phyloP scores from a whole-genome alignment of 345 rosid genomes.

The Corymbia maculata region DNA sequence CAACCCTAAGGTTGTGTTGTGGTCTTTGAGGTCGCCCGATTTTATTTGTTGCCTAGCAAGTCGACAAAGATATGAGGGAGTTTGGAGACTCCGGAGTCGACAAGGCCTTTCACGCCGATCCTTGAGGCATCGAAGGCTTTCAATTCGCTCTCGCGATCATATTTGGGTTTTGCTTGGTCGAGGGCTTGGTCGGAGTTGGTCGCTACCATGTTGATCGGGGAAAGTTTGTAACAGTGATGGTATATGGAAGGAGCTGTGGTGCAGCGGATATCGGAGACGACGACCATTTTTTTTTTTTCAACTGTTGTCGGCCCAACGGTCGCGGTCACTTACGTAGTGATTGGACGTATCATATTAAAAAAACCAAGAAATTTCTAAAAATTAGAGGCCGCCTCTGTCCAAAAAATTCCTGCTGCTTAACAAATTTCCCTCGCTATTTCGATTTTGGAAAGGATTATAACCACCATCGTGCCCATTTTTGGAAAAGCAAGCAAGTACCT shows the following conservation, averaged over 20 bases:
- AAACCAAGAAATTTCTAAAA: not conserved
- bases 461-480: fast-evolving
- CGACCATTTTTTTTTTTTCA: not conserved
- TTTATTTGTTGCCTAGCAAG: too few species aligned
- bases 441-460: not conserved
- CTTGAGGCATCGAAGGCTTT: slow-evolving; percentile 11
- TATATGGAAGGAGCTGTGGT: not conserved
- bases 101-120: slow-evolving; percentile 36
- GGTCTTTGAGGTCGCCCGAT: too few species aligned
- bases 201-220: not conserved
- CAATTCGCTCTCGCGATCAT: slow-evolving; percentile 5
- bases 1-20: too few species aligned
- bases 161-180: not conserved
- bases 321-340: not conserved
- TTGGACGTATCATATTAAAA: not conserved
- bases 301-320: not conserved
- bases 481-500: fast-evolving
- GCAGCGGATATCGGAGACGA: not conserved
- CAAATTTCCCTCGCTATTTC: not conserved
- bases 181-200: not conserved
- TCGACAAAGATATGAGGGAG: slow-evolving; percentile 20
- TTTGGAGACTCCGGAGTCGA: slow-evolving; percentile 17
- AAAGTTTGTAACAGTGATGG: not conserved
- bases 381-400: not conserved
- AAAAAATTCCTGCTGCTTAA: not conserved